Base-by-base conservation (phyloP, 75 land plant species). In the Chamaecyparis obtusa region DNA sequence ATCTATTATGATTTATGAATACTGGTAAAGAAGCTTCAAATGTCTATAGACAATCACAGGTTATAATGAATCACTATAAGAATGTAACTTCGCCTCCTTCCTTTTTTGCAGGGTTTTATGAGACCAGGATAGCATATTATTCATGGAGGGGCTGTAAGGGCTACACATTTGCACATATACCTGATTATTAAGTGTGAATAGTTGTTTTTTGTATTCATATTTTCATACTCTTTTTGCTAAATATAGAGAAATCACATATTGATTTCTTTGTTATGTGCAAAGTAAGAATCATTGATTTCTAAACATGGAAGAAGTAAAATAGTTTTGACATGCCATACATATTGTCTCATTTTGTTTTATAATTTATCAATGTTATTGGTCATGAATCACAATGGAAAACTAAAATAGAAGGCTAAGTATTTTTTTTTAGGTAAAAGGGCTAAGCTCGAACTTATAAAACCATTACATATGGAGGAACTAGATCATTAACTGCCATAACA, bases 111-210 rank as follows among this genome's bases (percentile, higher is more conserved):
- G 99, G 99, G 32, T 97, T 97, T 85, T 97, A 97, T 87, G 99
- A 97, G 90, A 97, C 99, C 35, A 88, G 98, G 41, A 93, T 97
- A 83, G 99, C 98, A 32, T 97, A 97, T 86, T 97, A 97, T 84
- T 94, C 99, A 48, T 96, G 98, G 98, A 94, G 96, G 44, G 99
- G 99, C 55, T 96, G 89, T 71, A 89, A 91, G 24, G 98, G 98
- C 21, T 97, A 94, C 76, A 89, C 93, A 32, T 97, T 90, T 90
- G 85, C 95, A 2, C 90, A 93, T 43, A 97, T 97, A 72, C 98
- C 98, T 16, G 92, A 85, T 78, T 96, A 96, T 54, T 97, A 89
- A 78, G 81, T 10, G 24, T 78, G 81, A 41, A 37, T 78, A 78
- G 21, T 9, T 78, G 44, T 77, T 77, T 77, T 36, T 32, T 36